These are phyloP conservation scores for Aquilaria yunnanensis DNA, from an alignment of 345 rosid genomes.

Conservation along the genomic window DNA sequence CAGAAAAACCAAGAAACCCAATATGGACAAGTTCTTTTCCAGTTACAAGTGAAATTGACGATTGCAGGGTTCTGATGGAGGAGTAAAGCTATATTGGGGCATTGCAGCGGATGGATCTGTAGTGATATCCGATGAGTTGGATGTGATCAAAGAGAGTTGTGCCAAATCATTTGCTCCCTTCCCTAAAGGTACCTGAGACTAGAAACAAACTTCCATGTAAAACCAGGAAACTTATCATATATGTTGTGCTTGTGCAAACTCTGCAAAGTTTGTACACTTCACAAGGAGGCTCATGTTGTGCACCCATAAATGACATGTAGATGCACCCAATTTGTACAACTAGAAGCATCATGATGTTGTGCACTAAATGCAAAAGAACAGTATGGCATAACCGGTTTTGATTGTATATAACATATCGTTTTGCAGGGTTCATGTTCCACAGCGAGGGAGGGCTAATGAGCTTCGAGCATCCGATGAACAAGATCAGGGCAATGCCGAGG, in stretches of 20 bases:
- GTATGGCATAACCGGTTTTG: background rate
- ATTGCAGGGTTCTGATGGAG: slow-evolving; percentile 74
- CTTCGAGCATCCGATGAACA: slow-evolving; percentile 76
- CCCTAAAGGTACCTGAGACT: slow-evolving; percentile 40
- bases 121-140: slow-evolving; percentile 72
- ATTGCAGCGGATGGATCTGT: slow-evolving; percentile 83
- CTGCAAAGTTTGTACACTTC: background rate
- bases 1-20: too few relatives aligned
- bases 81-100: slow-evolving; percentile 79
- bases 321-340: too few relatives aligned
- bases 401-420: background rate
- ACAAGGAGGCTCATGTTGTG: too few relatives aligned
- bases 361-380: too few relatives aligned
- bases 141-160: slow-evolving; percentile 73
- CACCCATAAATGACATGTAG: too few relatives aligned
- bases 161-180: slow-evolving; percentile 95
- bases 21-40: background rate
- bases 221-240: too few relatives aligned
- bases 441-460: slow-evolving; percentile 75
- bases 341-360: too few relatives aligned
- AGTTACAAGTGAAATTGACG: background rate
- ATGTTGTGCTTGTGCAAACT: background rate
- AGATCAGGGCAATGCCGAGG: slow-evolving; percentile 87
- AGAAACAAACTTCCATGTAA: too few relatives aligned
- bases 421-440: slow-evolving; percentile 78